Evolutionary conservation across 148 eudicot genomes (phyloP), one percentile per base, ranked within the genome.

Genomic region (Fagopyrum esculentum): DNA sequence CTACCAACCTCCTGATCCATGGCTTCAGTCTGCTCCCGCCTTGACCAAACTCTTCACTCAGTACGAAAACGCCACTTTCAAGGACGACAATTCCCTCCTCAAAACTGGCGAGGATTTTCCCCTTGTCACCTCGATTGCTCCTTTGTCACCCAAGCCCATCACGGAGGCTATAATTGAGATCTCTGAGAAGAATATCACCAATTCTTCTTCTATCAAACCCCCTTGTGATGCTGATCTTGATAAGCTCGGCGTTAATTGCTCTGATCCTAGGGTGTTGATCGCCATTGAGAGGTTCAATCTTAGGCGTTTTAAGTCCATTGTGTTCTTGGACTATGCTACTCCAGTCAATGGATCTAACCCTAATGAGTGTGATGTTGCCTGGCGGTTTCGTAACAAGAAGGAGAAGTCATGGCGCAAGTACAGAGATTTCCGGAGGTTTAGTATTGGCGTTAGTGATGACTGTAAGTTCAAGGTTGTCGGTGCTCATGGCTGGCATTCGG

Each of bases 1-100:
- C 11, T 95, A 95, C 85, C 92, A 95, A 82, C 96, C 98, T 45
- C 98, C 98, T 45, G 98, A 95, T 76, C 98, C 98, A 49, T 95
- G 98, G 98, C 87, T 84, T 7, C 88, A 89, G 29, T 92, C 98
- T 0, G 88, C 97, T 12, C 88, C 97, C 44, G 96, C 97, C 57
- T 79, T 95, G 1, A 89, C 93, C n/a, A 84, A 69, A 40, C 92
- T 86, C 69, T 90, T 94, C 72, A 91, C 97, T 45, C 71, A 87
- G 13, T 77, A 85, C 16, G 85, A 87, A 40, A 90, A 89, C 12
- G 92, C 98, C 81, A 95, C 98, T 12, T 95, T 95, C 76, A 82
- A 87, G 55, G 91, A 83, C 9, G 98, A 95, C 78, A 69, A 82
- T n/a, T 92, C 98, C 0, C 79, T 95, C 73, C 83, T 95, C 10